Conservation (phyloP, 75 land plant genomes). For the Picea glauca region DNA sequence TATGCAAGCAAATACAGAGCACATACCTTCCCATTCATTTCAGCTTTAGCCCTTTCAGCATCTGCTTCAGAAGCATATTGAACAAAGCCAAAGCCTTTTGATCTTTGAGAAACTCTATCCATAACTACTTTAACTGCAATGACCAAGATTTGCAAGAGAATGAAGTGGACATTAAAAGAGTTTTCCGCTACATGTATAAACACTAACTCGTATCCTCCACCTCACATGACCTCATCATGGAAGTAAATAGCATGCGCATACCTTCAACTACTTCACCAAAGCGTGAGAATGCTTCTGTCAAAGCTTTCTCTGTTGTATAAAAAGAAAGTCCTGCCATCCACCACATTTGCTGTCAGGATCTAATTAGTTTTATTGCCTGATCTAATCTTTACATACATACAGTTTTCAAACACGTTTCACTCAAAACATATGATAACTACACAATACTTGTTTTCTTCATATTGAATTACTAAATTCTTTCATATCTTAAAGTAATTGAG, state of each 20-base stretch:
- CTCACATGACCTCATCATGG: background rate
- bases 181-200: background rate
- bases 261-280: conserved; percentile 77
- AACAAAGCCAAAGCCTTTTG: conserved; percentile 71
- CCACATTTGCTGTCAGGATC: too few species aligned
- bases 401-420: too few species aligned
- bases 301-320: conserved; percentile 43
- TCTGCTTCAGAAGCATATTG: conserved; percentile 61
- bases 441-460: too few species aligned
- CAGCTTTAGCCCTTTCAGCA: conserved; percentile 48
- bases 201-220: background rate
- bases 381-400: too few species aligned
- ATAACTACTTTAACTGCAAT: conserved; percentile 42
- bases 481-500: too few species aligned
- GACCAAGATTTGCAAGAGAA: background rate
- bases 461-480: too few species aligned
- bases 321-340: conserved; percentile 57
- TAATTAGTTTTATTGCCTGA: too few species aligned
- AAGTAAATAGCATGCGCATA: conserved; percentile 11
- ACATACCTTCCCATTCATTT: conserved; percentile 63
- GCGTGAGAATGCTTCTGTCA: conserved; percentile 49
- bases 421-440: too few species aligned
- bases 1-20: background rate
- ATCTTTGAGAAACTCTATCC: conserved; percentile 47
- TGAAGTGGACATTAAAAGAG: background rate